phyloP scores from a whole-genome alignment of 2,329 filamentous ascomycete species.

The Diaporthe helianthi region DNA sequence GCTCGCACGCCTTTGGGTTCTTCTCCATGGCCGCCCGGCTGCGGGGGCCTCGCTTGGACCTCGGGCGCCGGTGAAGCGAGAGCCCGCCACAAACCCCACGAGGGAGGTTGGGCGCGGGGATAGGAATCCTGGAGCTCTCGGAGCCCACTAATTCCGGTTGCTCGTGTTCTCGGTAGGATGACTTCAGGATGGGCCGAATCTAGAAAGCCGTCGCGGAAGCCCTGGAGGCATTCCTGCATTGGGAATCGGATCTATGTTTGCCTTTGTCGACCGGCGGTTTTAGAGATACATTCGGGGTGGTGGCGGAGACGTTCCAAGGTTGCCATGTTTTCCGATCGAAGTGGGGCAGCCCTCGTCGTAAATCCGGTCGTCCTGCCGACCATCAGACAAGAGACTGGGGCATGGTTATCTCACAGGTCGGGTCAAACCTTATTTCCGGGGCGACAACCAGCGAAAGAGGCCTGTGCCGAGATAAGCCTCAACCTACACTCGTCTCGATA shows the following conservation, averaged over 20 bases:
- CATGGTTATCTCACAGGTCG: neutral
- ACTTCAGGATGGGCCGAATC: too few relatives aligned
- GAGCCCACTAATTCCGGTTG: slow-evolving; percentile 7
- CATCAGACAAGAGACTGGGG: neutral
- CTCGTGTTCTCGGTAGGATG: too few relatives aligned
- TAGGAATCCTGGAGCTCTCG: neutral
- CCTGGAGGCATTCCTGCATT: neutral
- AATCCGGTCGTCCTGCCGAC: slow-evolving; percentile 1
- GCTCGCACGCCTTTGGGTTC: slow-evolving; percentile 36
- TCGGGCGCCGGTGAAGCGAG: neutral
- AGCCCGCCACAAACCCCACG: neutral
- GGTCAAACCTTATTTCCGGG: slow-evolving; percentile 13
- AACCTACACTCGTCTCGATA: neutral
- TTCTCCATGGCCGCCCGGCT: slow-evolving; percentile 30
- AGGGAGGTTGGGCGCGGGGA: neutral
- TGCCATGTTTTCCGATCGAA: slow-evolving; percentile 1
- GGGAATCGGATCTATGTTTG: slow-evolving; percentile 15
- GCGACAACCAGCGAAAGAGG: neutral
- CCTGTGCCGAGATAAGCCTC: neutral
- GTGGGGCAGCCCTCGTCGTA: slow-evolving; percentile 9
- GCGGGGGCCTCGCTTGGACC: neutral
- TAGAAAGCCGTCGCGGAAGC: neutral
- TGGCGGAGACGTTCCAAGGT: slow-evolving; percentile 2
- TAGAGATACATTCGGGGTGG: neutral
- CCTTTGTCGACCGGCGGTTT: slow-evolving; percentile 6